These are phyloP conservation scores for Plenodomus biglobosus DNA, from an alignment of 2,329 filamentous ascomycete genomes.

Conservation along the genomic window DNA sequence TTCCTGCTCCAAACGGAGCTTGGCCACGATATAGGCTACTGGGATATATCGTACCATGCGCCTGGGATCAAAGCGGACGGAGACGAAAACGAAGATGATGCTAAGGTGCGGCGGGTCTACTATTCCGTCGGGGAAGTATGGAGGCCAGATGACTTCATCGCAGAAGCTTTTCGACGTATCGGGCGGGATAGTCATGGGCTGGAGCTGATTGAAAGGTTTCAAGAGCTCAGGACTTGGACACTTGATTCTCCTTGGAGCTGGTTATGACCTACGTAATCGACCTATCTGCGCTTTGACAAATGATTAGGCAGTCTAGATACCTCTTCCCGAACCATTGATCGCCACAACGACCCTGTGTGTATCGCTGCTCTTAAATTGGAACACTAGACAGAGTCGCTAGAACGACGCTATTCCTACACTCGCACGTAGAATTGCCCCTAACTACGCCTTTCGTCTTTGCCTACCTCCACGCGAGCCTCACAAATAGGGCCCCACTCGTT, in stretches of 20 bases:
- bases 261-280: too few species aligned
- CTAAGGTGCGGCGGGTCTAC: background rate
- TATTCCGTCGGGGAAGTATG: constrained; percentile 1
- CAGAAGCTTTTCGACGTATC: constrained; percentile 3
- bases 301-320: too few species aligned
- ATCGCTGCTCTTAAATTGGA: too few species aligned
- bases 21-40: constrained; percentile 1
- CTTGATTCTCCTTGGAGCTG: background rate
- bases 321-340: too few species aligned
- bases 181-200: constrained; percentile 1
- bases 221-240: background rate
- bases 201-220: constrained; percentile 4
- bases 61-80: background rate
- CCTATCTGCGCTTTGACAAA: too few species aligned
- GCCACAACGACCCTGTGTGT: too few species aligned
- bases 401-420: too few species aligned
- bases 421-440: too few species aligned
- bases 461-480: too few species aligned
- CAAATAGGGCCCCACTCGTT: too few species aligned
- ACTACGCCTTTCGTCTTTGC: too few species aligned
- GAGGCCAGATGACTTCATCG: constrained; percentile 2
- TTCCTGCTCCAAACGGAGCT: constrained; percentile 2
- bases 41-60: constrained; percentile 5
- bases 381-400: too few species aligned
- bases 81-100: background rate